phyloP scores from a whole-genome alignment of 1,284 basidiomycete genomes.

The Cutaneotrichosporon arboriforme region DNA sequence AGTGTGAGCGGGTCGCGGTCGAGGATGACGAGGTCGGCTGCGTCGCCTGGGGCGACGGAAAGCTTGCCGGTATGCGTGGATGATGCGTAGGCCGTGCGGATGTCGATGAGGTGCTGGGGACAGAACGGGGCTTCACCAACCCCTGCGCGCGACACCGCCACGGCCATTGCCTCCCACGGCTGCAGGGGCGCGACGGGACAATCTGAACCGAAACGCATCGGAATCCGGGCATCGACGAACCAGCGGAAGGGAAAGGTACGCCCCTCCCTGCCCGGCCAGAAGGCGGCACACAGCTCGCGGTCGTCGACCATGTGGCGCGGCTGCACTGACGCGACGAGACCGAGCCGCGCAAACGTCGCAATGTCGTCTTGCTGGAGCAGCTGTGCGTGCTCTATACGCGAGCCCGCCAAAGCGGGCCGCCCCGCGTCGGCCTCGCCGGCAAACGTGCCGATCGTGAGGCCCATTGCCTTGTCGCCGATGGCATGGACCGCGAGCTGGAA shows the following conservation, averaged over 20 bases:
- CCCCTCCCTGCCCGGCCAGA: conserved; percentile 35
- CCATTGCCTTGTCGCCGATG: conserved; percentile 40
- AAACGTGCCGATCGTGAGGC: conserved; percentile 25
- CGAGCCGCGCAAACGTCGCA: conserved; percentile 26
- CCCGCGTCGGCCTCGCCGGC: conserved; percentile 7
- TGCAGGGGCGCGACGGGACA: conserved; percentile 36
- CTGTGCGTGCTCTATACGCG: conserved; percentile 43
- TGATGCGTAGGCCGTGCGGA: conserved; percentile 22
- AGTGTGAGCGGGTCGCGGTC: conserved; percentile 25
- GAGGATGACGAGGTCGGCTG: conserved; percentile 32
- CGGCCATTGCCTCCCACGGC: conserved; percentile 41
- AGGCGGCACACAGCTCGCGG: conserved; percentile 29
- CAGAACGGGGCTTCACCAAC: conserved; percentile 16
- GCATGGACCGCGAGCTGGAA: conserved; percentile 39
- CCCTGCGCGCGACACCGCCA: conserved; percentile 22
- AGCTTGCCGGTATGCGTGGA: conserved; percentile 10
- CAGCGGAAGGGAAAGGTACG: conserved; percentile 34
- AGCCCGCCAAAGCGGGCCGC: conserved; percentile 23
- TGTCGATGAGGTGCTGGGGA: conserved; percentile 22
- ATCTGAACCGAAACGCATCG: conserved; percentile 36
- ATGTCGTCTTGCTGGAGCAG: conserved; percentile 29
- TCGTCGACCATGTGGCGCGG: conserved; percentile 43
- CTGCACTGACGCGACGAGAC: conserved; percentile 37
- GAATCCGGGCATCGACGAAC: conserved; percentile 30
- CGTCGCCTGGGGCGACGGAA: conserved; percentile 17